phyloP scores from a whole-genome alignment of 257 asterid species.

The Solanum peruvianum region DNA sequence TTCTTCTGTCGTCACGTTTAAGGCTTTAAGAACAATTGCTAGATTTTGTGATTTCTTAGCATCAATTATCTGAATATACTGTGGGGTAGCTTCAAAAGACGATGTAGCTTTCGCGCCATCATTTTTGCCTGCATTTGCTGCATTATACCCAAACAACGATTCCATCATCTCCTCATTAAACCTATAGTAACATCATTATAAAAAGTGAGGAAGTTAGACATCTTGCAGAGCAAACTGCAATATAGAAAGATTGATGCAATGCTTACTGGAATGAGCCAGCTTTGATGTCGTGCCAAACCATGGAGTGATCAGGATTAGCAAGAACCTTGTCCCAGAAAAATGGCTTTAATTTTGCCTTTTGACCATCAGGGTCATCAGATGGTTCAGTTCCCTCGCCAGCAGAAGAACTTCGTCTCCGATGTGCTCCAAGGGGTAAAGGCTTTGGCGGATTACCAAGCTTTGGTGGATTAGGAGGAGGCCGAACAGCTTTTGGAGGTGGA shows the following conservation, averaged over 20 bases:
- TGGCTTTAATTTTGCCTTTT: slow-evolving; percentile 82
- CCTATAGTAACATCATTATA: slow-evolving; percentile 21
- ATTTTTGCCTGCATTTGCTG: slow-evolving; percentile 34
- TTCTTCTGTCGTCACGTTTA: slow-evolving; percentile 84
- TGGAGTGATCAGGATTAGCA: slow-evolving; percentile 74
- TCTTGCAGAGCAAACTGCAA: background rate
- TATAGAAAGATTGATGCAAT: background rate
- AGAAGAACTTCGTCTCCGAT: slow-evolving; percentile 27
- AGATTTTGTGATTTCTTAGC: slow-evolving; percentile 78
- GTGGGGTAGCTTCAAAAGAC: slow-evolving; percentile 32
- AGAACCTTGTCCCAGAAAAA: slow-evolving; percentile 96
- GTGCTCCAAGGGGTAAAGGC: slow-evolving; percentile 43
- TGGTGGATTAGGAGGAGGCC: slow-evolving; percentile 67
- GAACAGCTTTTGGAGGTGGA: slow-evolving; percentile 54
- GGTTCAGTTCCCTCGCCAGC: slow-evolving; percentile 20
- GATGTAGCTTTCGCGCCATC: slow-evolving; percentile 24
- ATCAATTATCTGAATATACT: slow-evolving; percentile 70
- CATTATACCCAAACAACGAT: slow-evolving; percentile 58
- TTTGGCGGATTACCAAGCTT: slow-evolving; percentile 16
- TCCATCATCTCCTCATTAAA: slow-evolving; percentile 96
- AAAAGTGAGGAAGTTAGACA: background rate
- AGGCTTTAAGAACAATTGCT: slow-evolving; percentile 77
- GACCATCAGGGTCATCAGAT: slow-evolving; percentile 48
- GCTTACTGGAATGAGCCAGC: slow-evolving; percentile 94
- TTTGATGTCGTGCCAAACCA: slow-evolving; percentile 95